A percentile compares a stretch with the other conserved stretches of the same genome.
These are phyloP conservation scores for Carex scoparia DNA, from an alignment of 176 grass and related monocot genomes.

Conservation along the genomic window DNA sequence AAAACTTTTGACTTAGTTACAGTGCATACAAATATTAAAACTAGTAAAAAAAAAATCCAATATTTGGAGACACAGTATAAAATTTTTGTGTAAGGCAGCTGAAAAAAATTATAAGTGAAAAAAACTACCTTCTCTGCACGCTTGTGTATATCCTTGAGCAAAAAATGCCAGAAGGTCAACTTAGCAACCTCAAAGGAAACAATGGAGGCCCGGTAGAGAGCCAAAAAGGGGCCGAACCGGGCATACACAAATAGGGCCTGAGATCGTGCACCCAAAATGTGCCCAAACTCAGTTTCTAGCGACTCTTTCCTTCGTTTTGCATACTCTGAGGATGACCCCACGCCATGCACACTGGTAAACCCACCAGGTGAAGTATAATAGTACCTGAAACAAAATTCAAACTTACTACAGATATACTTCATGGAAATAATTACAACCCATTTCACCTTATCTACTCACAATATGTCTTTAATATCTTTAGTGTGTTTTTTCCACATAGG, in stretches of 20 bases:
- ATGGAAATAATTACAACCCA: neutral
- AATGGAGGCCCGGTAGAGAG: conserved; percentile 73
- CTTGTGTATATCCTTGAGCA: conserved; percentile 45
- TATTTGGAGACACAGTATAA: neutral
- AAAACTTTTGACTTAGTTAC: neutral
- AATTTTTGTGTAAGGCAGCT: neutral
- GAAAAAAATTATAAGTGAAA: neutral
- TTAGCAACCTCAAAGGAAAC: conserved; percentile 85
- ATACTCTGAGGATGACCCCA: conserved; percentile 75
- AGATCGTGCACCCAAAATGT: conserved; percentile 68
- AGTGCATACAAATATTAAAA: neutral
- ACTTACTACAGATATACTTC: neutral
- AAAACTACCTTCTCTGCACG: conserved; percentile 67
- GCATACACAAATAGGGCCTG: conserved; percentile 53
- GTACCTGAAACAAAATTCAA: neutral
- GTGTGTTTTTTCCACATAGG: neutral
- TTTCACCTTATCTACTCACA: neutral
- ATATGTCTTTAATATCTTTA: neutral
- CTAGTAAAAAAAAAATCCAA: neutral
- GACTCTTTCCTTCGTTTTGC: conserved; percentile 85
- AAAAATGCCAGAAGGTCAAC: conserved; percentile 76
- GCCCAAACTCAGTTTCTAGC: conserved; percentile 67
- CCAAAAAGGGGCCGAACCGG: conserved; percentile 78
- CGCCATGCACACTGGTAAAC: conserved; percentile 83
- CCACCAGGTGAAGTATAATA: conserved; percentile 53